Evolutionary conservation across 2,329 filamentous ascomycete genomes (phyloP).

Genomic region (Xylariaceae sp.): DNA sequence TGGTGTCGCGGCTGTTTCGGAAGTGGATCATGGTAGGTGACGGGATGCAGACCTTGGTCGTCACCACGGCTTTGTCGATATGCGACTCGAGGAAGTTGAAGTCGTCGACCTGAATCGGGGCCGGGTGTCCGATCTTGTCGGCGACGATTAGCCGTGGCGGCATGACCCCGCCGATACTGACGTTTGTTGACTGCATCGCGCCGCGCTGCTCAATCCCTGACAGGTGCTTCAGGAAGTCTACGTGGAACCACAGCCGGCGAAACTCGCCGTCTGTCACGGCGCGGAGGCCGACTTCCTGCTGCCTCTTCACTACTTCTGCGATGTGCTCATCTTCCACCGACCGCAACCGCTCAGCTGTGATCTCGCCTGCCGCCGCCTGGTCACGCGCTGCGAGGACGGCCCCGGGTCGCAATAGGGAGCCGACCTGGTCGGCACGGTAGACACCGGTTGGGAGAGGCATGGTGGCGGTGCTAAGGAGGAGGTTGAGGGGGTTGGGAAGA

Average conservation of each 20-base stretch:
- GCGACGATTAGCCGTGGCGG: constrained; percentile 52
- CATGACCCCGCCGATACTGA: constrained; percentile 46
- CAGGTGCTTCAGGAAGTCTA: constrained; percentile 54
- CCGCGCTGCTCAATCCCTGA: constrained; percentile 51
- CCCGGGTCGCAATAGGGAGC: constrained; percentile 51
- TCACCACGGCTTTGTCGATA: constrained; percentile 39
- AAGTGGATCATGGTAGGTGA: constrained; percentile 59
- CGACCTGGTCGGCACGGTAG: constrained; percentile 53
- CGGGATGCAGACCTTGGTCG: constrained; percentile 54
- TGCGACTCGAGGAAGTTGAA: constrained; percentile 50
- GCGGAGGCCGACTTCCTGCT: constrained; percentile 46
- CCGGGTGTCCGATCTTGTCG: constrained; percentile 50
- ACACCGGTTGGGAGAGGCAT: constrained; percentile 42
- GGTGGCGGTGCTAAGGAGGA: neutral
- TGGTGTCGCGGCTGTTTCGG: constrained; percentile 50
- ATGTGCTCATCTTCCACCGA: constrained; percentile 49
- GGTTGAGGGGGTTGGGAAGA: neutral
- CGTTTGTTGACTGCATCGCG: constrained; percentile 39
- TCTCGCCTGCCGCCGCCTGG: constrained; percentile 41
- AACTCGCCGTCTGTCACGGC: constrained; percentile 55
- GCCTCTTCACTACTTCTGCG: constrained; percentile 43
- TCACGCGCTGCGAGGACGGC: constrained; percentile 47
- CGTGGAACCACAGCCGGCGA: constrained; percentile 54
- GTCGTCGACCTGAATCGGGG: constrained; percentile 53
- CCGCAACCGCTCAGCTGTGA: constrained; percentile 43